Conservation (phyloP, 1,284 basidiomycete species). For the Coniferiporia sulphurascens region DNA sequence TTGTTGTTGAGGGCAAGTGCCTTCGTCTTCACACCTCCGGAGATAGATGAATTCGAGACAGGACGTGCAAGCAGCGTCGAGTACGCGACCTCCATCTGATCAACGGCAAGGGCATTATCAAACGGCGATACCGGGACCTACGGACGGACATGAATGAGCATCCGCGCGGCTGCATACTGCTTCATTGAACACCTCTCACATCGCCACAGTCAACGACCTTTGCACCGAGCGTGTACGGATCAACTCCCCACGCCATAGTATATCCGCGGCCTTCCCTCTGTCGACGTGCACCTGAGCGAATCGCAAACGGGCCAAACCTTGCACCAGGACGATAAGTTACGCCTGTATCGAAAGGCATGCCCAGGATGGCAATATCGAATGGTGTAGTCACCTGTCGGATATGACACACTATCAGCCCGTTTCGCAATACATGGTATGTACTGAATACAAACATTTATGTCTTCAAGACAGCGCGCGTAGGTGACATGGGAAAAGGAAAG, state of each 20-base stretch:
- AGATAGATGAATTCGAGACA: conserved; percentile 33
- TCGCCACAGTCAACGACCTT: conserved; percentile 80
- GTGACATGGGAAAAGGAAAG: conserved; percentile 72
- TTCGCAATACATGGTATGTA: no score
- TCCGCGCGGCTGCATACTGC: background rate
- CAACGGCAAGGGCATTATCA: conserved; percentile 70
- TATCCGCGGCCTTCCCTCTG: conserved; percentile 54
- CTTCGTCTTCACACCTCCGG: conserved; percentile 24
- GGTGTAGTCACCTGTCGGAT: conserved; percentile 15
- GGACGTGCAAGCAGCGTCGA: conserved; percentile 57
- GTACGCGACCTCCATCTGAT: conserved; percentile 78
- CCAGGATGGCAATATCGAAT: conserved; percentile 74
- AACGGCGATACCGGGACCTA: conserved; percentile 68
- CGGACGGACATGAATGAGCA: background rate
- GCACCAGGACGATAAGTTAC: conserved; percentile 73
- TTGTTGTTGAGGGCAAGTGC: conserved; percentile 47
- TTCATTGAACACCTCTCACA: conserved; percentile 31
- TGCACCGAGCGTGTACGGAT: conserved; percentile 55
- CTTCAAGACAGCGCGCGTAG: conserved; percentile 63
- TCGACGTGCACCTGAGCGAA: conserved; percentile 71
- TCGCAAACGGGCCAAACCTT: conserved; percentile 77
- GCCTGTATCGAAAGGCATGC: conserved; percentile 78
- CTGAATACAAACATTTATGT: conserved; percentile 23
- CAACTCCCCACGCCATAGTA: conserved; percentile 62
- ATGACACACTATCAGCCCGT: no score